phyloP scores from a whole-genome alignment of 306 rosid species.

The Sechiopsis laciniata region DNA sequence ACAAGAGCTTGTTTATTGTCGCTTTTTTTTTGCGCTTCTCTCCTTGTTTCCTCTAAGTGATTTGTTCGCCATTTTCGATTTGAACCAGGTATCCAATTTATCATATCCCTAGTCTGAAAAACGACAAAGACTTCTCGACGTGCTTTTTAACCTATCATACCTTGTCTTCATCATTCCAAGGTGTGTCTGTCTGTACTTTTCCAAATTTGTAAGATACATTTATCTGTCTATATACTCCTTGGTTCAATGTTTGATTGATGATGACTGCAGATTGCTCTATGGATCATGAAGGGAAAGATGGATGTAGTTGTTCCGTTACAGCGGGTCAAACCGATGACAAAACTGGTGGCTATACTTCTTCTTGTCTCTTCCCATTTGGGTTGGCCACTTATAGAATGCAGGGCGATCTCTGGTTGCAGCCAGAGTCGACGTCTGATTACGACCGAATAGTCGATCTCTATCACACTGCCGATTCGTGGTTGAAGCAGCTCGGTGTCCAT shows the following conservation, averaged over 20 bases:
- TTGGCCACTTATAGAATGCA: slow-evolving; percentile 61
- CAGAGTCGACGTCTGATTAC: slow-evolving; percentile 34
- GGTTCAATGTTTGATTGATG: background rate
- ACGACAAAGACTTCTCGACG: slow-evolving; percentile 54
- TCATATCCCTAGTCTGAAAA: slow-evolving; percentile 50
- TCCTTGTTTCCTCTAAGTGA: background rate
- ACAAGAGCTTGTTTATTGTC: background rate
- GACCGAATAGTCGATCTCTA: slow-evolving; percentile 37
- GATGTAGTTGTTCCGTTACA: slow-evolving; percentile 14
- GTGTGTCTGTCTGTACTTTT: slow-evolving; percentile 27
- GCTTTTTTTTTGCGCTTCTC: background rate
- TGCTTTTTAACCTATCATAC: slow-evolving; percentile 82
- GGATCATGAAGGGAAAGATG: background rate
- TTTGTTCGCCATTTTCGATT: background rate
- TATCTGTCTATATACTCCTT: too few relatives aligned
- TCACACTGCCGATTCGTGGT: slow-evolving; percentile 73
- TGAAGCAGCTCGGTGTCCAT: slow-evolving; percentile 55
- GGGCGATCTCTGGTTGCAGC: slow-evolving; percentile 52
- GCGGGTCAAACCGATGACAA: slow-evolving; percentile 19
- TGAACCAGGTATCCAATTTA: slow-evolving; percentile 71
- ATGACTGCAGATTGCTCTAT: background rate
- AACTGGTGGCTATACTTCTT: background rate
- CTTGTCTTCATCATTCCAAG: slow-evolving; percentile 69
- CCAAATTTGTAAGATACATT: too few relatives aligned
- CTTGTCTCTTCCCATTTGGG: slow-evolving; percentile 55